phyloP scores from a whole-genome alignment of 1,139 yeast genomes.

The Geotrichum reessii region DNA sequence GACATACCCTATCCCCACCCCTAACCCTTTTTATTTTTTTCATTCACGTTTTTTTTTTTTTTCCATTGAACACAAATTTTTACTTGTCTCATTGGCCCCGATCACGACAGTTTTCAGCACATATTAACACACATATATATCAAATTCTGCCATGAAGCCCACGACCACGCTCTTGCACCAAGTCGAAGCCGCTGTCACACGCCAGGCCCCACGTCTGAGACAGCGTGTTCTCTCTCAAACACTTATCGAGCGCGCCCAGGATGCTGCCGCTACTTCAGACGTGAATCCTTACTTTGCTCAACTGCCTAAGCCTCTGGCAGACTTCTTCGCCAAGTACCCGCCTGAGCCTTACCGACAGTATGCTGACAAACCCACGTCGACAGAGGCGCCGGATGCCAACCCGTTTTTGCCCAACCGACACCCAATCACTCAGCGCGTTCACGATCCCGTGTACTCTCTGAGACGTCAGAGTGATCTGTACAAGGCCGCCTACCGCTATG shows the following conservation, averaged over 20 bases:
- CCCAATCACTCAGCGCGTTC: constrained; percentile 71
- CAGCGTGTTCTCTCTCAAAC: constrained; percentile 12
- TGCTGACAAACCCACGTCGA: constrained; percentile 56
- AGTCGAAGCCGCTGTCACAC: constrained; percentile 8
- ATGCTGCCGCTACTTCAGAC: constrained; percentile 17
- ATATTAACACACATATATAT: neutral
- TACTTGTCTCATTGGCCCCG: neutral
- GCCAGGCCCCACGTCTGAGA: constrained; percentile 17
- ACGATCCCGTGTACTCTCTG: constrained; percentile 71
- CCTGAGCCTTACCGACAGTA: constrained; percentile 75
- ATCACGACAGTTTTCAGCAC: neutral
- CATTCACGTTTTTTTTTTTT: neutral
- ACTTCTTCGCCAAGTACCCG: constrained; percentile 76
- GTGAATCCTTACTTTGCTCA: constrained; percentile 29
- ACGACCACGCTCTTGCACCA: constrained; percentile 12
- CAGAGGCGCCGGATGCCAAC: constrained; percentile 65
- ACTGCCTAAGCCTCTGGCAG: constrained; percentile 67
- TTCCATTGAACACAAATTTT: neutral
- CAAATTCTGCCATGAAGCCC: constrained; percentile 6
- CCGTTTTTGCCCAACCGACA: constrained; percentile 87
- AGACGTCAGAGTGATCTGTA: constrained; percentile 81
- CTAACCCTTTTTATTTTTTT: neutral
- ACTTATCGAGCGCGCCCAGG: constrained; percentile 15
- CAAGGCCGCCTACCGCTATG: constrained; percentile 77
- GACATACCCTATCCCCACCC: neutral